A percentile compares a stretch with the other conserved stretches of the same genome.
phyloP scores from a whole-genome alignment of 2,329 filamentous ascomycete species.

The Paraphoma sp. region DNA sequence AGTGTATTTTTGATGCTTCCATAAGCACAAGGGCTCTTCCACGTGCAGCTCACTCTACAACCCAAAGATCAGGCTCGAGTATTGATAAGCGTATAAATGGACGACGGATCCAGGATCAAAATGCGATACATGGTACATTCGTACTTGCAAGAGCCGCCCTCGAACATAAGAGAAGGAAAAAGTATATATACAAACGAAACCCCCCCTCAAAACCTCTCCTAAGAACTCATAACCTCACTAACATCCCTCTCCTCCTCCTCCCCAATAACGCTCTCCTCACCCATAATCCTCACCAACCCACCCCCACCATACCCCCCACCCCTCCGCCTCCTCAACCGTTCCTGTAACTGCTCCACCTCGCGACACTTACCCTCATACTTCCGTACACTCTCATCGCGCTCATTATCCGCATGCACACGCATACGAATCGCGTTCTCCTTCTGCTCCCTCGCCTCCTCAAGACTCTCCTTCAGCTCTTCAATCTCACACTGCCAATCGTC shows the following conservation, averaged over 20 bases:
- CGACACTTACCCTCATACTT: slow-evolving; percentile 12
- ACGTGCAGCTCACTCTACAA: no score
- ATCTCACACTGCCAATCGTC: slow-evolving; percentile 8
- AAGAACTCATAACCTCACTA: background rate
- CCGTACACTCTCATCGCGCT: slow-evolving; percentile 6
- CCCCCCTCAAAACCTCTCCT: accelerated
- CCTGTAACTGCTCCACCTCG: slow-evolving; percentile 9
- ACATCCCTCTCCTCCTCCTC: background rate
- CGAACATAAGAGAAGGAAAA: background rate
- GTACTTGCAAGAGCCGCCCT: no score
- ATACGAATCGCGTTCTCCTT: slow-evolving; percentile 9
- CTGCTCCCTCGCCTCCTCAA: slow-evolving; percentile 8
- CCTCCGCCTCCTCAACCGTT: background rate
- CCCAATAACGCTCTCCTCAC: background rate
- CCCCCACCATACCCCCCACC: background rate
- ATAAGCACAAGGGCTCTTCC: no score
- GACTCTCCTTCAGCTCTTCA: background rate
- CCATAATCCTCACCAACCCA: background rate
- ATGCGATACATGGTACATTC: no score
- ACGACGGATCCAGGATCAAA: no score
- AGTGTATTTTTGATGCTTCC: no score
- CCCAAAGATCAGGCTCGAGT: no score
- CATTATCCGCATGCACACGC: slow-evolving; percentile 9
- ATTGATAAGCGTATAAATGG: no score
- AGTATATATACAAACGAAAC: background rate